Evolutionary conservation across 495 filamentous ascomycete species (phyloP).

Genomic region (Platismatia glauca): DNA sequence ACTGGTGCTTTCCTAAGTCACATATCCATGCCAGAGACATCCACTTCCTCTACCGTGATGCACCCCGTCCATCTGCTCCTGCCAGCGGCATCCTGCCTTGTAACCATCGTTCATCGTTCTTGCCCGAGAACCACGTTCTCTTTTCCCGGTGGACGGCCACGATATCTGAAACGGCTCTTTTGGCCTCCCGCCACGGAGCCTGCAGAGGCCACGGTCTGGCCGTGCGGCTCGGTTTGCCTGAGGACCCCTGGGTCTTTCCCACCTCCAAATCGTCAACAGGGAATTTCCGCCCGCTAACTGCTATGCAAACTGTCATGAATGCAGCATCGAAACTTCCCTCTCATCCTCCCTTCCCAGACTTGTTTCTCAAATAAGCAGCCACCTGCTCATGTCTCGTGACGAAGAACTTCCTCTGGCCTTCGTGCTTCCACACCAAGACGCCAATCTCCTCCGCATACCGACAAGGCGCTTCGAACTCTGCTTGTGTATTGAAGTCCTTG

Average conservation of each 20-base stretch:
- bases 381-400: constrained; percentile 80
- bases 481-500: constrained; percentile 67
- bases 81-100: neutral
- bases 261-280: neutral
- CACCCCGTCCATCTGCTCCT: neutral
- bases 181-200: neutral
- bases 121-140: too few relatives aligned
- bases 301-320: too few relatives aligned
- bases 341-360: constrained; percentile 7
- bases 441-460: constrained; percentile 85
- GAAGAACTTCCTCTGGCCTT: constrained; percentile 73
- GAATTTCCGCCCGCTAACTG: neutral
- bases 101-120: neutral
- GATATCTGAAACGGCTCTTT: neutral
- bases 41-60: neutral
- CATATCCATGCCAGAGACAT: neutral
- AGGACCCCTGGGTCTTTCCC: neutral
- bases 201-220: neutral
- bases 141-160: neutral
- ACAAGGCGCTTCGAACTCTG: constrained; percentile 67
- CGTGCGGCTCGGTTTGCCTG: neutral
- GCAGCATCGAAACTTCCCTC: neutral
- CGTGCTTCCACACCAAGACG: constrained; percentile 80
- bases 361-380: constrained; percentile 59
- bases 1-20: neutral